Evolutionary conservation across 139 green algal species (phyloP).

Genomic region (Chlamydomonas incerta): DNA sequence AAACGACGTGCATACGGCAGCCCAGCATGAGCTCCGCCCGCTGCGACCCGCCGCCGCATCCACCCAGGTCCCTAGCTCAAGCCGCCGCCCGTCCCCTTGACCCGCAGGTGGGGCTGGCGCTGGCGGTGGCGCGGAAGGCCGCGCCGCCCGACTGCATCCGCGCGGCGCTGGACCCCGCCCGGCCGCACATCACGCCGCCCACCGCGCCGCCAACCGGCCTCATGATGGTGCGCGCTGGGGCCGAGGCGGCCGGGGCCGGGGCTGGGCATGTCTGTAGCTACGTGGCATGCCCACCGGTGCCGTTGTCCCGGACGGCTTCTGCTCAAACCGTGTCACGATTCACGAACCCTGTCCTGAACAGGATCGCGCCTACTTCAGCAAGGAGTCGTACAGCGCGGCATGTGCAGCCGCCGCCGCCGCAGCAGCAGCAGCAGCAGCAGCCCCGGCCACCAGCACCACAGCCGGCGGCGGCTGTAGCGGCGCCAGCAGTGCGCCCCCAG

Average conservation of each 20-base stretch:
- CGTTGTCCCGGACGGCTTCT: not conserved
- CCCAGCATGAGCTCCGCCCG: no score
- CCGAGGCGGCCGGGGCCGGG: no score
- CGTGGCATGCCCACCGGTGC: no score
- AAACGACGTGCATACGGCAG: no score
- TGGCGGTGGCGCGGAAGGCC: conserved; percentile 19
- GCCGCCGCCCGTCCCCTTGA: no score
- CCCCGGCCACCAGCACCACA: no score
- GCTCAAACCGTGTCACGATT: not conserved
- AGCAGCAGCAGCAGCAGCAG: not conserved
- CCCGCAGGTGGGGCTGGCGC: not conserved
- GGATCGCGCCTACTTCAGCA: conserved; percentile 16
- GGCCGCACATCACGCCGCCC: not conserved
- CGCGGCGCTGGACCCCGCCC: not conserved
- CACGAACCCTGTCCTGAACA: not conserved
- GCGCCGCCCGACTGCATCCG: conserved; percentile 29
- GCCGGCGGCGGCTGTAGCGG: not conserved
- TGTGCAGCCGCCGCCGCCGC: not conserved
- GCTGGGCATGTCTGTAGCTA: no score
- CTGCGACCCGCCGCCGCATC: no score
- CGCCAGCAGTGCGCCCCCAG: no score
- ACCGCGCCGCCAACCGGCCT: conserved; percentile 30
- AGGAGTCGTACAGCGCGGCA: not conserved
- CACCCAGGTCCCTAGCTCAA: no score
- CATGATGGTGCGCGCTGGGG: conserved; percentile 5